phyloP scores from a whole-genome alignment of 108 stramenopile genomes.

The Mediolabrus comicus region DNA sequence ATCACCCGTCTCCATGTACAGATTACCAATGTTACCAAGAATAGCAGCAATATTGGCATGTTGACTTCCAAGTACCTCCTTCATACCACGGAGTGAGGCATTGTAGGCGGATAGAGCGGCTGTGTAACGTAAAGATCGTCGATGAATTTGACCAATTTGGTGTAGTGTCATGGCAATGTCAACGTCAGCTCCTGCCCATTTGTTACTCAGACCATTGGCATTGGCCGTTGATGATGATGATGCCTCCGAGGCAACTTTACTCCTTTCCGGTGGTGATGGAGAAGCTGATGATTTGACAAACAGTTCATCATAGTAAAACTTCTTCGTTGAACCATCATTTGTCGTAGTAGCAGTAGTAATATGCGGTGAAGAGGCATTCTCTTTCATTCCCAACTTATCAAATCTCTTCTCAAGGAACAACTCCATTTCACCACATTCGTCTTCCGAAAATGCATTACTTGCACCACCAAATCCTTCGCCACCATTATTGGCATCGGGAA shows the following conservation, averaged over 20 bases:
- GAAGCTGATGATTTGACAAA: conserved; percentile 26
- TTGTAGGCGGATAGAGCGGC: conserved; percentile 72
- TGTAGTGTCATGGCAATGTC: conserved; percentile 80
- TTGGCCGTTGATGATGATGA: not conserved
- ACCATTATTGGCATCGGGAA: not conserved
- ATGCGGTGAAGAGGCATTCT: conserved; percentile 4
- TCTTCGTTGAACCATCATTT: conserved; percentile 3
- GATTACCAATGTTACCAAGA: conserved; percentile 83
- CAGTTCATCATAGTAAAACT: conserved; percentile 61
- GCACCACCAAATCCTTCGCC: conserved; percentile 1
- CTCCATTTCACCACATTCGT: conserved; percentile 66
- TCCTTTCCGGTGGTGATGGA: not conserved
- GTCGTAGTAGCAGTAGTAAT: not conserved
- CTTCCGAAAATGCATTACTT: not conserved
- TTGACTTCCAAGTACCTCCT: conserved; percentile 61
- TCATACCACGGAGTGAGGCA: conserved; percentile 81
- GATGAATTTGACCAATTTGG: conserved; percentile 78
- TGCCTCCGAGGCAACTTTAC: not conserved
- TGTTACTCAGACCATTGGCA: not conserved
- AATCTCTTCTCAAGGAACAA: conserved; percentile 48
- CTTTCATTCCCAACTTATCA: conserved; percentile 26
- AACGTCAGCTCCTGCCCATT: conserved; percentile 51
- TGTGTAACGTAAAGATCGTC: conserved; percentile 51
- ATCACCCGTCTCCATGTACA: conserved; percentile 85
- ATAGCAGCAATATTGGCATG: conserved; percentile 82